Base-by-base conservation (phyloP, 768 basidiomycete genomes). In the Phanerodontia chrysosporium region DNA sequence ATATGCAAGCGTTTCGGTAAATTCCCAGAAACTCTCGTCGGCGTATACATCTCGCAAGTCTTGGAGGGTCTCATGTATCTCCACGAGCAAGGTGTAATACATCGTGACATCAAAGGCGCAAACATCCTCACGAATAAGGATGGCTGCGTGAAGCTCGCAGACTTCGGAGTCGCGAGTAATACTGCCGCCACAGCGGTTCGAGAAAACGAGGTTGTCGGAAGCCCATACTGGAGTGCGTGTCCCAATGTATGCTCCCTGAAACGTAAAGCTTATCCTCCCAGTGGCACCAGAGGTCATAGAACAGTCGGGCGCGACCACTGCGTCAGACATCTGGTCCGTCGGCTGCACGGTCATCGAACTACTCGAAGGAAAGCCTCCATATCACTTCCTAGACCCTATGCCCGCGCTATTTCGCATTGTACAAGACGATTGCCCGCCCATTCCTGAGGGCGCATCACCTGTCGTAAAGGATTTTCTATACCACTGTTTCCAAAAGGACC, bases 261-360 rank as follows among this genome's bases (percentile, higher is more conserved):
- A 22, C 49, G 32, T 39, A 49, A 45, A 21, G 30, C 61, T 28
- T 29, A 42, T 18, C 18, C 4, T 42, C 48, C 42, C 64, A 92
- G 90, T 99, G 97, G 95, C 97, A 9, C 97, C 97, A 1, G 97
- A 99, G 74, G 92, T 99, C 49, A 98, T 99, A 58, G 97, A 99
- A 66, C 97, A 99, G 72, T 89, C 88, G 29, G 97, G 97, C 29
- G 96, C 97, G 29, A 95, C 94, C 0, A 97, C 96, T 0, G 89
- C 97, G 14, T 96, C 94, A 18, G 97, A 99, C 72, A 94, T 99
- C 59, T 99, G 97, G 94, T 83, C 61, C 22, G 78, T 74, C 28
- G 97, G 97, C 14, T 98, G 95, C 68, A 90, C 96, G n/a, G 95
- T 98, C 4, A 95, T 99, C 58, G 97, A 99, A 68, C 82, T 99